Evolutionary conservation across 164 flowering plant genomes (phyloP), one percentile per base, ranked within the genome.

Genomic region (Umbilicus rupestris): DNA sequence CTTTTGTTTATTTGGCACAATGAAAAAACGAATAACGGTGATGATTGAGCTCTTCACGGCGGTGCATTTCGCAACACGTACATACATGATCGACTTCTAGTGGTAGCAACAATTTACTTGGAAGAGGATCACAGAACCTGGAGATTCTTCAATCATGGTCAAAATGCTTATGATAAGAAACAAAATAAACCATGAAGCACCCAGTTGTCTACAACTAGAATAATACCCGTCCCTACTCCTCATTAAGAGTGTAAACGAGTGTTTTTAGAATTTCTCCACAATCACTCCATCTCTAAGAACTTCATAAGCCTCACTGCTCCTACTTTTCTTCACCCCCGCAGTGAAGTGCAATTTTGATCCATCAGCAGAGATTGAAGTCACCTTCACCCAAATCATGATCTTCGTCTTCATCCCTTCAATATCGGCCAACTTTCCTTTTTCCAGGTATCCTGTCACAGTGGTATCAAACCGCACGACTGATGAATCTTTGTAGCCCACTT

Each of bases 381-480:
- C 98, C 73, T 93, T 93, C n/a, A 78, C 84, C 98, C 98, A 93
- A n/a, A 93, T 77, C 78, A 90, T 70, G 64, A 87, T 83, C 73
- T 93, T 93, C 0, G 97, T 93, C 79, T 93, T 93, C 66, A 90
- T 69, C 39, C 97, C 98, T 65, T 89, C 93, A 33, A 93, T 70
- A 22, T 93, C 97, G 19, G 80, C 77, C 9, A 93, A 79, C 82
- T 89, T 90, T 46, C 98, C 97, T 72, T 90, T 90, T 79, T 87
- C 91, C 67, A 93, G 80, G 73, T 84, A 85, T 9, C 98, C 96
- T 35, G 92, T 85, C 24, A 93, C 96, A 19, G 76, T 74, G 44
- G 85, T 85, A 9, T 72, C 62, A 66, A 89, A 89, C 7, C 97
- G 89, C 76, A 93, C 45, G 15, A 86, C 90, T 19, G 97, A 87